Base-by-base conservation (phyloP, 2,329 filamentous ascomycete species). In the Zymoseptoria tritici region DNA sequence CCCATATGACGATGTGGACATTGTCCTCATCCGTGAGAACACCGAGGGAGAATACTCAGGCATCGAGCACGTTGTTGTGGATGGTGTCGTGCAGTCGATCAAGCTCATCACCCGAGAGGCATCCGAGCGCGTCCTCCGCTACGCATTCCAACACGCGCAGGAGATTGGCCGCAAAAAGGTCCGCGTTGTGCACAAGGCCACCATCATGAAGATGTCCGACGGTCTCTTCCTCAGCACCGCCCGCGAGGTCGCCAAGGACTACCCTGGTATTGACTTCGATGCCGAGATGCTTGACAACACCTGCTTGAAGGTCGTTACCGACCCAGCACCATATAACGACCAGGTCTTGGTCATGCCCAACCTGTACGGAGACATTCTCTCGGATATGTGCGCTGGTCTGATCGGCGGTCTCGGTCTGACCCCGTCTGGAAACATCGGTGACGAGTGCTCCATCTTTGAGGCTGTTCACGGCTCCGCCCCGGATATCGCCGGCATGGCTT, bases 121-220 rank as follows among this genome's bases (percentile, higher is more conserved):
- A 66, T 92, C 86, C 67, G 94, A 99, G 86, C 89, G 94, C 71
- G 94, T 99, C 58, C 86, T 97, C 68, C 88, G 92, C 75, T 99
- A 91, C 78, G 94, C 95, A 72, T 99, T 99, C 87, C 93, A 99
- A 81, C 91, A 99, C 77, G 94, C 94, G 70, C 84, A 94, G 78
- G 85, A 90, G 70, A 89, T 97, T 73, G 91, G 92, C 79, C 90
- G 90, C 83, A 92, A 86, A 76, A 97, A 97, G 89, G 93, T 97
- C 73, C 91, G 92, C 74, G 93, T 91, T 62, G 92, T 97, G 66
- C 94, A 99, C 89, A 99, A 99, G 86, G 94, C 94, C 77, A 97
- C 94, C 75, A 99, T 99, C 82, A 99, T 99, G 94, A 99, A 99
- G 87, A 96, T 97, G 90, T 93, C 89, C 75, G 94, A 99, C 77